Percentiles rank a stretch among this genome's conserved stretches.
These are phyloP conservation scores for Clonostachys solani DNA, from an alignment of 2,329 filamentous ascomycete species.

Conservation along the genomic window DNA sequence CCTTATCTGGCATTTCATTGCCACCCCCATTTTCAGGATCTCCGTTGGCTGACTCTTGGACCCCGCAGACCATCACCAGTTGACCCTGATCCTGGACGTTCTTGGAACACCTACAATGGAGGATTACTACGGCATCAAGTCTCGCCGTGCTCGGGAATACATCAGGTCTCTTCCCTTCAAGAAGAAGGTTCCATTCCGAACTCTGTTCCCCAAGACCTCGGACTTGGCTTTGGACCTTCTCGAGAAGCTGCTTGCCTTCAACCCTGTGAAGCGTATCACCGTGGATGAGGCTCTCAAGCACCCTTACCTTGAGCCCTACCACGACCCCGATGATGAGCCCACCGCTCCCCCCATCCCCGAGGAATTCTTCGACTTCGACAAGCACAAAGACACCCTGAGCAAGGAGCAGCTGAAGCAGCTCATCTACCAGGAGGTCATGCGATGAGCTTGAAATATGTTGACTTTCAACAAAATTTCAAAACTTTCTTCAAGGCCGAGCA, in stretches of 20 bases:
- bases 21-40: neutral
- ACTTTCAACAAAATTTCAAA: no score
- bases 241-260: slow-evolving; percentile 95
- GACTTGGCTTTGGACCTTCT: slow-evolving; percentile 89
- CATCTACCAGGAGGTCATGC: slow-evolving; percentile 96
- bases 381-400: slow-evolving; percentile 97
- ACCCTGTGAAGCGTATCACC: slow-evolving; percentile 96
- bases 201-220: slow-evolving; percentile 98
- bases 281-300: slow-evolving; percentile 97
- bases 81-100: slow-evolving; percentile 95
- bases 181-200: slow-evolving; percentile 98
- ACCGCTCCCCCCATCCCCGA: slow-evolving; percentile 95
- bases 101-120: slow-evolving; percentile 99
- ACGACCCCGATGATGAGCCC: slow-evolving; percentile 97
- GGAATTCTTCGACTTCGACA: slow-evolving; percentile 99
- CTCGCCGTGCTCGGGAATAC: slow-evolving; percentile 92
- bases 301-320: slow-evolving; percentile 97
- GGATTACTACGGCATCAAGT: slow-evolving; percentile 99
- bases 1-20: neutral
- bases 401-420: slow-evolving; percentile 97
- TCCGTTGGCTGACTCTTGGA: neutral
- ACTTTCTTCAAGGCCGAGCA: no score
- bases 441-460: slow-evolving; percentile 25
- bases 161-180: slow-evolving; percentile 98
- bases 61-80: slow-evolving; percentile 82